Base-by-base conservation (phyloP, 768 basidiomycete species). In the Leccinum pellstonianum region DNA sequence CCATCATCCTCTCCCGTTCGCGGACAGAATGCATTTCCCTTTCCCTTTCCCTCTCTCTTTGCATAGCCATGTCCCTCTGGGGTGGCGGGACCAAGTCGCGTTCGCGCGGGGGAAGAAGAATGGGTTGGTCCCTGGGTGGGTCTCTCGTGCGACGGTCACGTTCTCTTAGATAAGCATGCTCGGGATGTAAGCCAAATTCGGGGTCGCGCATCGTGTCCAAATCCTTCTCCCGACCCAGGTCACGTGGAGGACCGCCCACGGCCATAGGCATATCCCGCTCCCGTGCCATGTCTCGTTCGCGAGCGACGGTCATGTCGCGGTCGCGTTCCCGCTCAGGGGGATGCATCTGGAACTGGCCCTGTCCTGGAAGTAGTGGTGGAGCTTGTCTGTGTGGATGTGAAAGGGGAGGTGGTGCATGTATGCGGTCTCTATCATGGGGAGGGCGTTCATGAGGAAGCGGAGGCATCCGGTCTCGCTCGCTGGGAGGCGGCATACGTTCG, bases 241-340 rank as follows among this genome's bases (percentile, higher is more conserved):
- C 68, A 63, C 68, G 69, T 62, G 69, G 54, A 50, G 54, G 64
- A n/a, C 65, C 68, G 46, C 57, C 57, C 29, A 60, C 55, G 7
- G 19, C 49, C 51, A 66, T 54, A 3, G 64, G 17, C 61, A 69
- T 46, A 15, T 69, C 68, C 2, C 68, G 68, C 14, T 69, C 68
- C 37, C 66, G 72, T 14, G 23, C 54, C 52, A 62, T 48, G 7
- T 73, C 68, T 35, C 67, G 69, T 38, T 71, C 70, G 17, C 68
- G 68, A 51, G 38, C 51, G 21, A 60, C 47, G n/a, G 48, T 56
- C 46, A 62, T 51, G 52, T 62, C 70, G 15, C 60, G 61, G 5
- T 73, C 73, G 1, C 67, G 68, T 9, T 74, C 72, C 0, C 70
- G 73, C 9, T 72, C 70, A 4, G 70, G 64, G 27, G 71, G 67